A percentile compares a stretch with the other conserved stretches of the same genome.
Conservation (phyloP, 257 asterid species). For the Vinca minor region DNA sequence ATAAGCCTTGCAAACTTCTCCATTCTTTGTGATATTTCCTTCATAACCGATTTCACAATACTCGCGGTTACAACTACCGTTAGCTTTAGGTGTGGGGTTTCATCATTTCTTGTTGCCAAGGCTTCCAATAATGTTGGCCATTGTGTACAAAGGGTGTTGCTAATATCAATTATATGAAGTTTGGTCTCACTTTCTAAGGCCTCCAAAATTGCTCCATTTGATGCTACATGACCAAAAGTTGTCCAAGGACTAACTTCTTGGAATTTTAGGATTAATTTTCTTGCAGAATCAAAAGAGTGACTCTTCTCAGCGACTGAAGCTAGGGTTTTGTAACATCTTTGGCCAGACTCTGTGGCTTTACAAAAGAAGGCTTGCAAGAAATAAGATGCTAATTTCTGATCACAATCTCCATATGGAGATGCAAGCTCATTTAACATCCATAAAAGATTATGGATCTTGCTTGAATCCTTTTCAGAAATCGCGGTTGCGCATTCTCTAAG, state of each 20-base stretch:
- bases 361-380: constrained; percentile 80
- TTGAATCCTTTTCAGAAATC: constrained; percentile 51
- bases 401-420: constrained; percentile 91
- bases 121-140: constrained; percentile 92
- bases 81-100: constrained; percentile 63
- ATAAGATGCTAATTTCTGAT: constrained; percentile 69
- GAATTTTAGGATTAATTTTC: constrained; percentile 53
- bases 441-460: constrained; percentile 58
- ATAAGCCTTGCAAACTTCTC: constrained; percentile 79
- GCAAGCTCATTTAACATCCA: constrained; percentile 93
- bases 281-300: constrained; percentile 54
- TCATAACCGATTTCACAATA: constrained; percentile 45
- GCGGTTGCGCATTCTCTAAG: constrained; percentile 69
- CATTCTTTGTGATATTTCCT: constrained; percentile 67
- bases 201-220: constrained; percentile 82
- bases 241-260: constrained; percentile 98
- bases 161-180: constrained; percentile 69
- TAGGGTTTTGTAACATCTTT: constrained; percentile 56
- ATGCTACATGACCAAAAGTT: constrained; percentile 88
- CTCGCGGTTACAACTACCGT: constrained; percentile 46
- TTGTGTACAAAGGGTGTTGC: constrained; percentile 82
- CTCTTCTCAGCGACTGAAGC: constrained; percentile 44
- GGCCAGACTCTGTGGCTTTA: constrained; percentile 65
- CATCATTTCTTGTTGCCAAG: constrained; percentile 66
- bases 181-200: constrained; percentile 60